Base-by-base conservation (phyloP, 441 rosid genomes). In the Metrosideros polymorpha region DNA sequence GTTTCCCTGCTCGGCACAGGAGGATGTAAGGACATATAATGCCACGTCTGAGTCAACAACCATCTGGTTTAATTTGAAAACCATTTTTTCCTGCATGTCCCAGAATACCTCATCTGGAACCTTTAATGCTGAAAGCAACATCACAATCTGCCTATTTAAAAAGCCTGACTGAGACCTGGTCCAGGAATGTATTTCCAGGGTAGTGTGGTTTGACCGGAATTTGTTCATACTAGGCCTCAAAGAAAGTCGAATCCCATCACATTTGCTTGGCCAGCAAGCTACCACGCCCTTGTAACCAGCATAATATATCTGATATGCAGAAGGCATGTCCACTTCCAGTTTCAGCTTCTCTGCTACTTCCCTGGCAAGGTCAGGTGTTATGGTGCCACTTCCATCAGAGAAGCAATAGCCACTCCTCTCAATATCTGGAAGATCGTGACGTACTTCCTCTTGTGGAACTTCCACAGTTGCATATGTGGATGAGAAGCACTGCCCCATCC, bases 211-310 rank as follows among this genome's bases (percentile, higher is more conserved):
- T 13, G 99, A 94, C 4, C 7, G 51, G 91, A 97, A 96, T 88
- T 97, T 97, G 86, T 85, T 87, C 99, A 97, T 97, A 79, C 99
- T 97, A 22, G 30, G 52, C 90, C 99, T 91, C 85, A 96, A 87
- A 53, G 94, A 96, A 45, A 97, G 89, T 45, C 93, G 94, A 89
- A 92, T 86, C 22, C 95, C 94, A 85, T 93, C 93, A 85, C 87
- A 92, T 86, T 90, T 89, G 27, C 89, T 92, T 15, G 98, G 99
- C 99, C 99, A 97, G 91, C 94, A 91, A 59, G 99, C 96, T 87
- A 97, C 97, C 24, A 97, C 99, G 56, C 98, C 99, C 94, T 97
- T 97, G 86, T 89, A 97, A 84, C 99, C 99, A 43, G 97, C 98
- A 87, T 93, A 97, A 89, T 98, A 93, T 77, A 97, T 96, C 91